Percentiles rank a stretch among this genome's conserved stretches.
phyloP scores from a whole-genome alignment of 495 filamentous ascomycete species.

The Mycothermus thermophilus region DNA sequence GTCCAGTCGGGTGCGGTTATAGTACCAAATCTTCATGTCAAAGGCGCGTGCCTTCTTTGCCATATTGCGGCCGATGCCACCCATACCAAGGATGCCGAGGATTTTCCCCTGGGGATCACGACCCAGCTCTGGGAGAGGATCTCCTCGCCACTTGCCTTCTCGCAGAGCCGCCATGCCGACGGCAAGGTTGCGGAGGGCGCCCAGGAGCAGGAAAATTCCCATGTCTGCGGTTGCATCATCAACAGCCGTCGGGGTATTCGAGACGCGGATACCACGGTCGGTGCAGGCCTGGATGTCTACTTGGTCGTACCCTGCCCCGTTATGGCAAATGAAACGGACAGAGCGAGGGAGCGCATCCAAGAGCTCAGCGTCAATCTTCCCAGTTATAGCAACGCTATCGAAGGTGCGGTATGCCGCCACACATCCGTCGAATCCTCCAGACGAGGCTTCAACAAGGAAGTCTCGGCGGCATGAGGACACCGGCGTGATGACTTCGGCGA shows the following conservation, averaged over 20 bases:
- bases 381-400: conserved; percentile 49
- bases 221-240: conserved; percentile 72
- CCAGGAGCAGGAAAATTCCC: conserved; percentile 64
- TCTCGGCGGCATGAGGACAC: conserved; percentile 17
- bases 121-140: conserved; percentile 27
- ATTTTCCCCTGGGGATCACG: conserved; percentile 59
- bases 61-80: conserved; percentile 57
- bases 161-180: conserved; percentile 47
- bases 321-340: conserved; percentile 70
- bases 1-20: conserved; percentile 42
- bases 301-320: conserved; percentile 78
- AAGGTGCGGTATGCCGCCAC: conserved; percentile 68
- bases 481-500: conserved; percentile 19
- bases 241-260: conserved; percentile 68
- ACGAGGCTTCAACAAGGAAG: conserved; percentile 60
- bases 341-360: conserved; percentile 49
- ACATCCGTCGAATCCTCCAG: conserved; percentile 54
- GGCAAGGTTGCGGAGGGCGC: conserved; percentile 60
- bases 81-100: conserved; percentile 77
- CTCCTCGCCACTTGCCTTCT: conserved; percentile 48
- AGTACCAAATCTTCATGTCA: conserved; percentile 55
- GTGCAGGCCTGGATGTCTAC: conserved; percentile 59
- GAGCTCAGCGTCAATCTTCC: conserved; percentile 52
- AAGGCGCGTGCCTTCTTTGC: conserved; percentile 40
- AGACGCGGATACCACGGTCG: conserved; percentile 49